Base-by-base conservation (phyloP, 176 grass and related monocot genomes). In the Guadua angustifolia region DNA sequence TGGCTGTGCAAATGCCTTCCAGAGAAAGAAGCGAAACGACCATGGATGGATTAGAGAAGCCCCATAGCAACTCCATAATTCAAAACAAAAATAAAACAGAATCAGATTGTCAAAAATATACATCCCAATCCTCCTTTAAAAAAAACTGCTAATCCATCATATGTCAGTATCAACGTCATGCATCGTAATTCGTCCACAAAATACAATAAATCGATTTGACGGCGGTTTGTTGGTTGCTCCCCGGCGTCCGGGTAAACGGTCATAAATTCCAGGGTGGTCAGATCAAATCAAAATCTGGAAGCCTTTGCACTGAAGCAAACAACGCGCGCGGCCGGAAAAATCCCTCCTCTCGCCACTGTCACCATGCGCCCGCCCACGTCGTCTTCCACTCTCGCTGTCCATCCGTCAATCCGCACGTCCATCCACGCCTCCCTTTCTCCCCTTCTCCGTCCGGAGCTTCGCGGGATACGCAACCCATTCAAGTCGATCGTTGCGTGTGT, bases 381-480 rank as follows among this genome's bases (percentile, higher is more conserved):
- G 67, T 38, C 49, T 14, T 29, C 59, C 71, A 25, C 85, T 32
- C 71, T 61, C 71, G 49, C 62, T 75, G 60, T 68, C 70, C 65
- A 46, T 53, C 59, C 36, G 22, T 67, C 80, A 61, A 63, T 79
- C 74, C 43, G 6, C 55, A 72, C 84, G 69, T 73, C 83, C 38
- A 35, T 70, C 74, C 13, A 15, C 57, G 14, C 57, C 11, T 5
- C 64, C 77, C 36, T n/a, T 57, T 57, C 73, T 19, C 32, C 26
- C 5, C 22, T 9, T 40, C 26, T 19, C 57, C 58, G 73, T 45
- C 66, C 52, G 58, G 59, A 63, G 26, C 17, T 42, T 57, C 25
- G 81, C 69, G 14, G 71, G 45, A 66, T 53, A 88, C 86, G 86
- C 80, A 72, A 78, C 33, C 13, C 86, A 83, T 35, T 36, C 26